These are phyloP conservation scores for Cubamyces lactineus DNA, from an alignment of 768 basidiomycete genomes.

Conservation along the genomic window DNA sequence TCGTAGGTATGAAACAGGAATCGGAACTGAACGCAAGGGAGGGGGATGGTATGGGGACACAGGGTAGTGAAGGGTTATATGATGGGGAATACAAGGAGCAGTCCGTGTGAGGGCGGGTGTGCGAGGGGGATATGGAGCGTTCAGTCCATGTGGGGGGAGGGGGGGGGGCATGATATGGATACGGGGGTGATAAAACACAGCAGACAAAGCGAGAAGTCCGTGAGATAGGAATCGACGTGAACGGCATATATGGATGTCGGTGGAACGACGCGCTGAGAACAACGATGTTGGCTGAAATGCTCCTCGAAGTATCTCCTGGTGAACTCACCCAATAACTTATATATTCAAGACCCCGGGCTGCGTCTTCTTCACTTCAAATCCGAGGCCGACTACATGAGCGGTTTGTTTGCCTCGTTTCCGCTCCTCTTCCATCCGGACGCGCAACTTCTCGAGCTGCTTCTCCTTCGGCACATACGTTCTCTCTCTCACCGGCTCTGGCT, in stretches of 20 bases:
- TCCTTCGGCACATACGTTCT: constrained; percentile 60
- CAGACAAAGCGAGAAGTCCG: constrained; percentile 20
- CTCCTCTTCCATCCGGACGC: constrained; percentile 53
- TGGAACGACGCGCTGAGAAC: constrained; percentile 8
- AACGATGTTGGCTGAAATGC: too few species aligned
- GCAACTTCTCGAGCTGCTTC: constrained; percentile 67
- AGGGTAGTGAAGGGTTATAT: not conserved
- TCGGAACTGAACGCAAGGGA: constrained; percentile 13
- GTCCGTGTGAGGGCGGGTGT: constrained; percentile 12
- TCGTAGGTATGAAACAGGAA: constrained; percentile 17
- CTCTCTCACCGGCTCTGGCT: constrained; percentile 29
- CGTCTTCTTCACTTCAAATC: constrained; percentile 16
- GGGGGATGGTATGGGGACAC: constrained; percentile 12
- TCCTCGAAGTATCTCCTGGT: too few species aligned
- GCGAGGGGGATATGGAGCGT: not conserved
- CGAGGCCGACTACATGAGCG: constrained; percentile 9
- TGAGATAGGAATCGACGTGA: constrained; percentile 16
- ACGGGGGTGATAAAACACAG: constrained; percentile 15
- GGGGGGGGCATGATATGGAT: constrained; percentile 9
- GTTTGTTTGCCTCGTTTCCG: constrained; percentile 15
- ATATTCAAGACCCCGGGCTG: constrained; percentile 23
- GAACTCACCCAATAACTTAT: constrained; percentile 24
- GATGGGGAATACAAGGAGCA: constrained; percentile 13
- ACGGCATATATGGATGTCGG: constrained; percentile 11
- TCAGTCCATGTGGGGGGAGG: not conserved